A percentile compares a stretch with the other conserved stretches of the same genome.
Conservation (phyloP, 2,329 filamentous ascomycete species). For the Apiospora malaysiana region DNA sequence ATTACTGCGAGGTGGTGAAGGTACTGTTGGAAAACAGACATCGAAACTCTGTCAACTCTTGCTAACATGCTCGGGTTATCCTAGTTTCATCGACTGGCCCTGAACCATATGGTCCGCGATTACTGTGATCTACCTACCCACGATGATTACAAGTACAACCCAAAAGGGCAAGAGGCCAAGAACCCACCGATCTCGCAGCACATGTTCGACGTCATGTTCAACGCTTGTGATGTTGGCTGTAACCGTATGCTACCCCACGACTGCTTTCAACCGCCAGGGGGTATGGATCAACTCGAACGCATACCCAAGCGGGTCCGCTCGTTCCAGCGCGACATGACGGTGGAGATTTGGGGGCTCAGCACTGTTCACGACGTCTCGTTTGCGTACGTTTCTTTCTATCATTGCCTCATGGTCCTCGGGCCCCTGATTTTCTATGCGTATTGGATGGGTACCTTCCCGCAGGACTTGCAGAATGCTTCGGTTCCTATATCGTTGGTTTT, state of each 20-base stretch:
- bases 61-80: background rate
- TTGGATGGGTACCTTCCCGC: background rate
- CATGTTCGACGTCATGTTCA: background rate
- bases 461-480: constrained; percentile 18
- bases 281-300: background rate
- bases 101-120: background rate
- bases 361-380: background rate
- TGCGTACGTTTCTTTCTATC: background rate
- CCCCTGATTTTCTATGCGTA: background rate
- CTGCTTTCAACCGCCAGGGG: background rate
- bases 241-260: background rate
- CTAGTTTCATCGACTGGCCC: background rate
- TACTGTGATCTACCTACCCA: background rate
- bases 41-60: background rate
- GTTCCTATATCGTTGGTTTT: background rate
- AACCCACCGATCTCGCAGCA: background rate
- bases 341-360: background rate
- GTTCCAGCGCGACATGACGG: background rate
- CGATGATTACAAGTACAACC: background rate
- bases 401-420: background rate
- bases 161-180: background rate
- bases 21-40: background rate
- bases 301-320: background rate
- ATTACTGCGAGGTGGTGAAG: constrained; percentile 22
- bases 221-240: background rate